Conservation (phyloP, 1,284 basidiomycete species). For the Moniliophthora roreri region DNA sequence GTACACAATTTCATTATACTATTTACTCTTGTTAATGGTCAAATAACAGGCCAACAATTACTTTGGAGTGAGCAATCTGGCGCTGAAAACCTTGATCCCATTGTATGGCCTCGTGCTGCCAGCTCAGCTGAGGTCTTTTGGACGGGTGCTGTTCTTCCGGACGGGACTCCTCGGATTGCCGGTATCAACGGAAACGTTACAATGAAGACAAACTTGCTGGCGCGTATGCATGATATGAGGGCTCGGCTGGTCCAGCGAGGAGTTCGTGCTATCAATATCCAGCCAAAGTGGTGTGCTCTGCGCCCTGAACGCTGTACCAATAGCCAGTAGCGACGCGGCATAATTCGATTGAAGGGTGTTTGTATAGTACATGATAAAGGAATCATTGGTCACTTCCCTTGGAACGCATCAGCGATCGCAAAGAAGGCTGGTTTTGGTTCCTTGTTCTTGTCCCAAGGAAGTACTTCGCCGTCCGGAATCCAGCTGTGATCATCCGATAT, state of each 20-base stretch:
- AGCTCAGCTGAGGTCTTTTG: constrained; percentile 64
- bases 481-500: constrained; percentile 10
- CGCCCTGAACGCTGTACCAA: constrained; percentile 46
- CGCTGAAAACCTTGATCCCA: constrained; percentile 49
- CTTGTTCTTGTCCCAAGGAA: constrained; percentile 5
- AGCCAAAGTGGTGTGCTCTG: constrained; percentile 74
- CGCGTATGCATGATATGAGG: constrained; percentile 60
- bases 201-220: constrained; percentile 35
- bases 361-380: no score
- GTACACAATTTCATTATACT: constrained; percentile 4
- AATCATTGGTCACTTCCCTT: not conserved
- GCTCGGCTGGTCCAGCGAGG: constrained; percentile 66
- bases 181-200: constrained; percentile 31
- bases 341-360: not conserved
- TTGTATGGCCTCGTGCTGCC: constrained; percentile 64
- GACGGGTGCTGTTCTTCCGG: constrained; percentile 39
- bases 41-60: constrained; percentile 35
- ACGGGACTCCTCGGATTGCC: constrained; percentile 14
- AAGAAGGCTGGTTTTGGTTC: constrained; percentile 8
- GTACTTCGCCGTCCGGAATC: not conserved
- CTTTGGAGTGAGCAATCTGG: constrained; percentile 62
- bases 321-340: not conserved
- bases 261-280: constrained; percentile 56
- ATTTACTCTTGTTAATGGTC: not conserved
- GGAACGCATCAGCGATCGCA: constrained; percentile 6